phyloP scores from a whole-genome alignment of 805 yeast species.

The Candida sonorensis region DNA sequence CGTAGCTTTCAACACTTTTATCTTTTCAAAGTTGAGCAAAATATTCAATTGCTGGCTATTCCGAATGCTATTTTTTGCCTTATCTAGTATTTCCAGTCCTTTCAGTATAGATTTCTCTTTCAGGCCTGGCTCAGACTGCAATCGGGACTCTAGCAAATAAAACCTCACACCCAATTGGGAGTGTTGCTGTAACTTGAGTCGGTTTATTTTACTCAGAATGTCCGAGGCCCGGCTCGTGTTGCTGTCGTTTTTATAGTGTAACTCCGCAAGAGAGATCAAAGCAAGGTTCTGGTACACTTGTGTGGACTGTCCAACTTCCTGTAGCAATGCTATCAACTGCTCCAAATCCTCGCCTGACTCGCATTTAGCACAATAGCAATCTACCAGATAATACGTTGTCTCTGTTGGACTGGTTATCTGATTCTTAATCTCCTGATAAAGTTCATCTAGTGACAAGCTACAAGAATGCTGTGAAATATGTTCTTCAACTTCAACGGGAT shows the following conservation, averaged over 20 bases:
- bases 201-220: constrained; percentile 10
- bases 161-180: constrained; percentile 7
- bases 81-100: constrained; percentile 7
- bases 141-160: constrained; percentile 7
- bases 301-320: constrained; percentile 9
- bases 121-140: constrained; percentile 4
- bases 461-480: no score
- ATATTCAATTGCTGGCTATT: no score
- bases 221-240: constrained; percentile 1
- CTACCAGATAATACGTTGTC: constrained; percentile 3
- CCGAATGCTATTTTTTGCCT: neutral
- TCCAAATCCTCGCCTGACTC: constrained; percentile 2
- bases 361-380: constrained; percentile 5
- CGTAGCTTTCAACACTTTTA: constrained; percentile 1
- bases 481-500: no score
- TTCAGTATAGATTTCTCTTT: constrained; percentile 9
- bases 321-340: constrained; percentile 3
- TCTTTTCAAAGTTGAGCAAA: constrained; percentile 4
- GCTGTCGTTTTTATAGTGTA: constrained; percentile 1
- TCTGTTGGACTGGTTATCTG: neutral
- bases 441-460: no score
- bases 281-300: constrained; percentile 6
- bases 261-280: constrained; percentile 7
- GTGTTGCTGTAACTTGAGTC: constrained; percentile 6
- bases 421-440: no score